These are phyloP conservation scores for Magnusiomyces ingens DNA, from an alignment of 1,139 yeast genomes.

Conservation along the genomic window DNA sequence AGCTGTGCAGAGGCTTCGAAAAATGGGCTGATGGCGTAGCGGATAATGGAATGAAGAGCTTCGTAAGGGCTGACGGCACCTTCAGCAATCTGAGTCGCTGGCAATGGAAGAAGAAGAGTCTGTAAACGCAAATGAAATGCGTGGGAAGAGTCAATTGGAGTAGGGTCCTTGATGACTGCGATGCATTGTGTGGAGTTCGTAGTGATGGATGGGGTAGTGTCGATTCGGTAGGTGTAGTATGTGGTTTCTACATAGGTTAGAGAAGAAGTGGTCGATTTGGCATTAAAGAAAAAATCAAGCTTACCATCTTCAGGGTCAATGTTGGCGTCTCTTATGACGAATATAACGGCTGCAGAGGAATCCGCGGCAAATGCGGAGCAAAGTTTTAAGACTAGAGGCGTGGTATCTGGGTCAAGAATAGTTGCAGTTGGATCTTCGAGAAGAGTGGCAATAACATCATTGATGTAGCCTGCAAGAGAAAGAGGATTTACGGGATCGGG, in stretches of 20 bases:
- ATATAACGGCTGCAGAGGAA: slow-evolving; percentile 14
- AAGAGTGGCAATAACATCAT: slow-evolving; percentile 11
- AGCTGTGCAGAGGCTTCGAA: slow-evolving; percentile 40
- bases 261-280: background rate
- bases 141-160: slow-evolving; percentile 27
- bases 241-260: background rate
- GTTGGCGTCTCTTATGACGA: slow-evolving; percentile 11
- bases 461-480: slow-evolving; percentile 13
- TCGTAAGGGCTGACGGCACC: slow-evolving; percentile 40
- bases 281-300: background rate
- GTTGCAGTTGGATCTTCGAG: slow-evolving; percentile 14
- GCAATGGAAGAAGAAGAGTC: slow-evolving; percentile 26
- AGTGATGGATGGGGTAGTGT: slow-evolving; percentile 14
- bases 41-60: slow-evolving; percentile 51
- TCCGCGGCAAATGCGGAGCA: slow-evolving; percentile 15
- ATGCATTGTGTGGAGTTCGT: slow-evolving; percentile 22
- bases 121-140: slow-evolving; percentile 42
- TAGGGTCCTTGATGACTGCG: slow-evolving; percentile 44
- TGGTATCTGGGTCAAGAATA: slow-evolving; percentile 4
- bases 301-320: background rate
- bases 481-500: slow-evolving; percentile 15
- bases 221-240: slow-evolving; percentile 12
- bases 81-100: background rate
- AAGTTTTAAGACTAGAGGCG: slow-evolving; percentile 9
- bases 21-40: slow-evolving; percentile 47